These are phyloP conservation scores for Mytilinidion resinicola DNA, from an alignment of 495 filamentous ascomycete species.

Conservation along the genomic window DNA sequence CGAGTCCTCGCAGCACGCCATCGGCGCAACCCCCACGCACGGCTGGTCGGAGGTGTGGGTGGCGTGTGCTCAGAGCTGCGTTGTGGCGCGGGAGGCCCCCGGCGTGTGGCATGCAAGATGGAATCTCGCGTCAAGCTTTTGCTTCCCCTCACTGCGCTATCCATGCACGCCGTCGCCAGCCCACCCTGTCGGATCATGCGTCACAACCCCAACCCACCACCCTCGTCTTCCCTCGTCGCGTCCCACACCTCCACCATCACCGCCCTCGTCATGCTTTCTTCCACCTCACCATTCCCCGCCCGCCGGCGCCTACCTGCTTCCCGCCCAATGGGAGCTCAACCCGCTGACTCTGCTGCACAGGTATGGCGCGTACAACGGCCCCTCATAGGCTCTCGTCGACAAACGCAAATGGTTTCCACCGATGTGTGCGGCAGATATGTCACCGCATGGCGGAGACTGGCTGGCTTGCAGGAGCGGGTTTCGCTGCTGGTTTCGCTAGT, in stretches of 20 bases:
- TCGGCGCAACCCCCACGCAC: constrained; percentile 14
- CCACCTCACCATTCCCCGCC: no score
- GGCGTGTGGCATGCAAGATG: constrained; percentile 15
- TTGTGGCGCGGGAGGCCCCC: neutral
- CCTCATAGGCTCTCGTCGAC: no score
- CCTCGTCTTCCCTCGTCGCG: neutral
- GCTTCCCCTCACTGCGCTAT: constrained; percentile 1
- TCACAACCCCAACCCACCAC: no score
- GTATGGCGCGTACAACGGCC: no score
- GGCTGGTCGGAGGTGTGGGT: constrained; percentile 8
- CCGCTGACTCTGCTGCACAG: no score
- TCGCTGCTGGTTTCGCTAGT: no score
- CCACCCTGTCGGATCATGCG: neutral
- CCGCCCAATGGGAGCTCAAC: no score
- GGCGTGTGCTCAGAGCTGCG: neutral
- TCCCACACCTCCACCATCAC: neutral
- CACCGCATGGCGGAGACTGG: no score
- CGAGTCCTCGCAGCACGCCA: neutral
- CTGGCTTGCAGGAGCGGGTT: no score
- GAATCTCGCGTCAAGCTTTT: constrained; percentile 13
- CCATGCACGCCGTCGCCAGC: neutral
- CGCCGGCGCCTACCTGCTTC: no score
- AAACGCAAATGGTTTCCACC: no score
- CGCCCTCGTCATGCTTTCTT: neutral
- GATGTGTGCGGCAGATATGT: no score